Evolutionary conservation across 148 eudicot species (phyloP).

Genomic region (Rhododendron molle): DNA sequence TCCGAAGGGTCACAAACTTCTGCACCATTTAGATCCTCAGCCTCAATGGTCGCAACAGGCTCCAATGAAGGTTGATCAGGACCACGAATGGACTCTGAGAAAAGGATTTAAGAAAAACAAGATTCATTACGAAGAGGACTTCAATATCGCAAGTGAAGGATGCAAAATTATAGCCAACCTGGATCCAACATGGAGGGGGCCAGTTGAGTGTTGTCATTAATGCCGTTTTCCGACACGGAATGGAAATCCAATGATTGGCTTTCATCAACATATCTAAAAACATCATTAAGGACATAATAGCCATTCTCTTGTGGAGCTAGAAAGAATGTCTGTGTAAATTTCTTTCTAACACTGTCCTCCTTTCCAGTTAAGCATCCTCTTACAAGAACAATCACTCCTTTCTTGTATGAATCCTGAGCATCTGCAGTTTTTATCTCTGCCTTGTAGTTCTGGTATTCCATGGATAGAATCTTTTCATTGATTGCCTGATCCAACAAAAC

Average conservation of each 20-base stretch:
- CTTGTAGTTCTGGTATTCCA: slow-evolving; percentile 52
- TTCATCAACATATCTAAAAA: slow-evolving; percentile 55
- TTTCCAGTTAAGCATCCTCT: slow-evolving; percentile 70
- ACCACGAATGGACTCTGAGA: slow-evolving; percentile 32
- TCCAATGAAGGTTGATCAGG: slow-evolving; percentile 21
- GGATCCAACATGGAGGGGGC: slow-evolving; percentile 26
- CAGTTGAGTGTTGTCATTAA: slow-evolving; percentile 22
- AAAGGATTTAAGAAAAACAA: background rate
- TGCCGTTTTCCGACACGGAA: slow-evolving; percentile 16
- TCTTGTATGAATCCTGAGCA: slow-evolving; percentile 62
- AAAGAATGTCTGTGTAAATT: slow-evolving; percentile 62
- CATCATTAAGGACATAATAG: slow-evolving; percentile 61
- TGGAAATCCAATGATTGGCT: slow-evolving; percentile 24
- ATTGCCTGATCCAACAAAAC: slow-evolving; percentile 40
- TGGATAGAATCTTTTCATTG: slow-evolving; percentile 60
- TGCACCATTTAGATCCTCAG: slow-evolving; percentile 26
- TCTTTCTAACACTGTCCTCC: slow-evolving; percentile 43
- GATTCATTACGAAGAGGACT: background rate
- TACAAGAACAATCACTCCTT: slow-evolving; percentile 64
- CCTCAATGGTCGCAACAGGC: slow-evolving; percentile 21
- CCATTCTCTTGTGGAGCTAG: slow-evolving; percentile 77
- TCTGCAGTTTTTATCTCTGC: slow-evolving; percentile 78
- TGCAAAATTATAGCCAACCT: slow-evolving; percentile 24
- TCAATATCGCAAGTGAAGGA: background rate
- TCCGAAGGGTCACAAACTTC: slow-evolving; percentile 18